phyloP scores from a whole-genome alignment of 2,329 filamentous ascomycete species.

The Exserohilum turcica region DNA sequence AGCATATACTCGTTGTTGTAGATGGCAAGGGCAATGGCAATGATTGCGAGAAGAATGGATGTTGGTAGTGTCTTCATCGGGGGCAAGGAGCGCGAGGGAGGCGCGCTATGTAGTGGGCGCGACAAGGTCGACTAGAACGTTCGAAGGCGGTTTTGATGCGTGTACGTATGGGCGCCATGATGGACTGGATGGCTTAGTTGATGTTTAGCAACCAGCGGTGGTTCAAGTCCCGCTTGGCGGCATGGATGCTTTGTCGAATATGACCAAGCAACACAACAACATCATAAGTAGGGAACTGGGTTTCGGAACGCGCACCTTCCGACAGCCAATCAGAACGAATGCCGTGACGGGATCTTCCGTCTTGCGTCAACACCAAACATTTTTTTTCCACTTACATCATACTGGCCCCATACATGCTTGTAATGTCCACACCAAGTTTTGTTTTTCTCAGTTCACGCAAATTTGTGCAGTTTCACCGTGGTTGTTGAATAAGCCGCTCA shows the following conservation, averaged over 20 bases:
- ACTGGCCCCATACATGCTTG: no score
- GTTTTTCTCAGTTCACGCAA: no score
- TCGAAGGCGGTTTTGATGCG: conserved; percentile 26
- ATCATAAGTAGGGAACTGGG: neutral
- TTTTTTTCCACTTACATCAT: neutral
- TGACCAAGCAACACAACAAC: conserved; percentile 27
- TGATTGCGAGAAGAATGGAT: conserved; percentile 51
- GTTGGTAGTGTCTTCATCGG: conserved; percentile 47
- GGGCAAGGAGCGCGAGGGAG: conserved; percentile 17
- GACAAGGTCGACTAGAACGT: conserved; percentile 37
- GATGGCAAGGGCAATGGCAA: conserved; percentile 48
- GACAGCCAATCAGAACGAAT: conserved; percentile 5
- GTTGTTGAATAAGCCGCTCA: no score
- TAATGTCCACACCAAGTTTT: no score
- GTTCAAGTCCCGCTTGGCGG: conserved; percentile 13
- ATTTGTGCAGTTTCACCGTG: no score
- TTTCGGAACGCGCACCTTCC: conserved; percentile 8
- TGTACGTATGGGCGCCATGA: conserved; percentile 18
- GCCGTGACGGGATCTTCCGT: conserved; percentile 3
- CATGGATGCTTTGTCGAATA: conserved; percentile 23
- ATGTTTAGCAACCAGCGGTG: conserved; percentile 33
- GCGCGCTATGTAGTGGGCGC: conserved; percentile 41
- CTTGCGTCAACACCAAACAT: conserved; percentile 1
- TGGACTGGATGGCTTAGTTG: conserved; percentile 34
- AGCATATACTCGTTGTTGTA: conserved; percentile 52